These are phyloP conservation scores for Ophiocordyceps polyrhachis-furcata DNA, from an alignment of 2,329 filamentous ascomycete species.

Conservation along the genomic window DNA sequence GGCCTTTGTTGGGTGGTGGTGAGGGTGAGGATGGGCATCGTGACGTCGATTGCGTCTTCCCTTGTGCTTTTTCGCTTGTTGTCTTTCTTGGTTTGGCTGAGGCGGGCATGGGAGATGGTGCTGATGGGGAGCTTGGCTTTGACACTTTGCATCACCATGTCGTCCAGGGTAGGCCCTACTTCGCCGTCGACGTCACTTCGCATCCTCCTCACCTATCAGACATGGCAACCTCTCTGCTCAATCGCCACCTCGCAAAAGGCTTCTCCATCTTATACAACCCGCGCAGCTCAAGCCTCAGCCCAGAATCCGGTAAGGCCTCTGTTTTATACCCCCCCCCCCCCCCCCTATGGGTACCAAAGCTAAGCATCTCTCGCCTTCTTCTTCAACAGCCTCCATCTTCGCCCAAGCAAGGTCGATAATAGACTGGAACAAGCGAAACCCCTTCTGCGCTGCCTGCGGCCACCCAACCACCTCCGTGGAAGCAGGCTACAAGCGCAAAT, in stretches of 20 bases:
- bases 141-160: constrained; percentile 33
- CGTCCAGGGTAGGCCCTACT: constrained; percentile 68
- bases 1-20: constrained; percentile 47
- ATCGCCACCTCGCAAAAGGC: constrained; percentile 31
- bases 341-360: too few relatives aligned
- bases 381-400: constrained; percentile 69
- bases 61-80: constrained; percentile 52
- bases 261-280: constrained; percentile 49
- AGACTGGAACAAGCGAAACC: constrained; percentile 89
- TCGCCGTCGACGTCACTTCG: constrained; percentile 76
- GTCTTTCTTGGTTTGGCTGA: constrained; percentile 79
- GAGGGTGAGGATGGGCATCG: constrained; percentile 56
- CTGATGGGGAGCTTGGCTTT: constrained; percentile 2
- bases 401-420: constrained; percentile 74
- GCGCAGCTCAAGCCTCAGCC: constrained; percentile 38
- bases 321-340: too few relatives aligned
- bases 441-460: constrained; percentile 81
- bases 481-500: constrained; percentile 64
- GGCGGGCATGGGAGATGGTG: not conserved
- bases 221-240: constrained; percentile 32
- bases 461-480: constrained; percentile 62
- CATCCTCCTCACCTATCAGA: constrained; percentile 40
- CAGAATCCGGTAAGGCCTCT: constrained; percentile 49
- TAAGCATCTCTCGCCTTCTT: not conserved
- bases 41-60: constrained; percentile 55